Evolutionary conservation across 2,329 filamentous ascomycete genomes (phyloP).

Genomic region (Alternaria sp.): DNA sequence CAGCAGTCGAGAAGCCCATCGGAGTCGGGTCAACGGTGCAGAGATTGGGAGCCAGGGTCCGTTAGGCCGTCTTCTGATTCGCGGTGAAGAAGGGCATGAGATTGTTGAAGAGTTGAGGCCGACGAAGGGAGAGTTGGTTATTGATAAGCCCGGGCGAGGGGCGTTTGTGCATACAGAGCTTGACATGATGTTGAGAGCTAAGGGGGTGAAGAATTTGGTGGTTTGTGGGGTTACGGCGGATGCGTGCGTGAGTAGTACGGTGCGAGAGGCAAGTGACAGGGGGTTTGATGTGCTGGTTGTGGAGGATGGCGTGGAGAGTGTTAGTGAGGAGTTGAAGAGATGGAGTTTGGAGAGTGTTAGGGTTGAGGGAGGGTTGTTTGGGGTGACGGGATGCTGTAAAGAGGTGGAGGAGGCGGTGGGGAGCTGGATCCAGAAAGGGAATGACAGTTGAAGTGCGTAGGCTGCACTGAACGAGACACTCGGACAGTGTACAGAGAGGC

Average conservation of each 20-base stretch:
- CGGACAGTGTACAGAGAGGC: background rate
- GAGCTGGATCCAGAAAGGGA: slow-evolving; percentile 19
- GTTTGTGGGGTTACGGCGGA: slow-evolving; percentile 63
- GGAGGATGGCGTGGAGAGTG: slow-evolving; percentile 53
- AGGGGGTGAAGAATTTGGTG: slow-evolving; percentile 60
- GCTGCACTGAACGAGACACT: background rate
- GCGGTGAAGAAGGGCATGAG: slow-evolving; percentile 64
- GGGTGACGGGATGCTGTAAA: slow-evolving; percentile 26
- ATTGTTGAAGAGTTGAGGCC: slow-evolving; percentile 62
- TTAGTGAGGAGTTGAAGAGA: slow-evolving; percentile 36
- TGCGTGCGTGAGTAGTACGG: slow-evolving; percentile 62
- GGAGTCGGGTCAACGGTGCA: slow-evolving; percentile 60
- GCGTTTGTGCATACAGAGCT: slow-evolving; percentile 63
- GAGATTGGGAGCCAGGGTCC: slow-evolving; percentile 62
- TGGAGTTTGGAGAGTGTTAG: slow-evolving; percentile 37
- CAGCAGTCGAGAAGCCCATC: slow-evolving; percentile 59
- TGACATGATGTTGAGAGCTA: slow-evolving; percentile 58
- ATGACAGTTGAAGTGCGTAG: background rate
- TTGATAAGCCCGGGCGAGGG: slow-evolving; percentile 62
- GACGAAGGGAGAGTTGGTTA: slow-evolving; percentile 54
- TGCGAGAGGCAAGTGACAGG: slow-evolving; percentile 62
- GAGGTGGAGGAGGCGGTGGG: slow-evolving; percentile 33
- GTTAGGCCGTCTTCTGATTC: slow-evolving; percentile 63
- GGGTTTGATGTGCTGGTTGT: slow-evolving; percentile 62
- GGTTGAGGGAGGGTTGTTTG: slow-evolving; percentile 40